These are phyloP conservation scores for Agrocybe chaxingu DNA, from an alignment of 768 basidiomycete species.

Conservation along the genomic window DNA sequence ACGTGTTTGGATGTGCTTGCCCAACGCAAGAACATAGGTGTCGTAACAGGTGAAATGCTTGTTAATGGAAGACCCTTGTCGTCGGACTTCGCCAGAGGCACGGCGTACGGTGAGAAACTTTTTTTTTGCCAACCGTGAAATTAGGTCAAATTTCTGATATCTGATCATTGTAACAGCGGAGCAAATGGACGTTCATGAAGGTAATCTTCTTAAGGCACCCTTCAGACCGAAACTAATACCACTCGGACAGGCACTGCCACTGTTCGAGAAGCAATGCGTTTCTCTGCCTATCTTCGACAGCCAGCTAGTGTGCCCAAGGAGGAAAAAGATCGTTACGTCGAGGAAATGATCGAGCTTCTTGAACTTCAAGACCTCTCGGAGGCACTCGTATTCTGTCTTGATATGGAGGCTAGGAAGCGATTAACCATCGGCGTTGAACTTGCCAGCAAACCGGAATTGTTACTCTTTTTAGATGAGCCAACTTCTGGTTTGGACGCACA, in stretches of 20 bases:
- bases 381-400: slow-evolving; percentile 71
- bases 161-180: slow-evolving; percentile 43
- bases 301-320: slow-evolving; percentile 59
- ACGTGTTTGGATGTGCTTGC: slow-evolving; percentile 76
- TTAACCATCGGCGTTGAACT: slow-evolving; percentile 91
- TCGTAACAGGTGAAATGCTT: slow-evolving; percentile 59
- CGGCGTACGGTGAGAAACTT: slow-evolving; percentile 63
- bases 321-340: slow-evolving; percentile 79
- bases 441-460: slow-evolving; percentile 78
- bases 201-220: not conserved
- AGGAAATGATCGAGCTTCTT: slow-evolving; percentile 79
- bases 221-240: not conserved
- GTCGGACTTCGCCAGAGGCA: slow-evolving; percentile 55
- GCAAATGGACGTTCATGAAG: slow-evolving; percentile 86
- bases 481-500: slow-evolving; percentile 44
- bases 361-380: slow-evolving; percentile 84
- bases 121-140: slow-evolving; percentile 14
- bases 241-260: slow-evolving; percentile 52
- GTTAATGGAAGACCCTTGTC: slow-evolving; percentile 64
- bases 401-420: slow-evolving; percentile 74
- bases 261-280: slow-evolving; percentile 81
- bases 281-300: slow-evolving; percentile 83
- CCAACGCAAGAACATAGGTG: slow-evolving; percentile 69
- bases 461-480: slow-evolving; percentile 64
- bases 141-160: slow-evolving; percentile 18